Base-by-base conservation (phyloP, 148 eudicot species). In the Hydrangea macrophylla region DNA sequence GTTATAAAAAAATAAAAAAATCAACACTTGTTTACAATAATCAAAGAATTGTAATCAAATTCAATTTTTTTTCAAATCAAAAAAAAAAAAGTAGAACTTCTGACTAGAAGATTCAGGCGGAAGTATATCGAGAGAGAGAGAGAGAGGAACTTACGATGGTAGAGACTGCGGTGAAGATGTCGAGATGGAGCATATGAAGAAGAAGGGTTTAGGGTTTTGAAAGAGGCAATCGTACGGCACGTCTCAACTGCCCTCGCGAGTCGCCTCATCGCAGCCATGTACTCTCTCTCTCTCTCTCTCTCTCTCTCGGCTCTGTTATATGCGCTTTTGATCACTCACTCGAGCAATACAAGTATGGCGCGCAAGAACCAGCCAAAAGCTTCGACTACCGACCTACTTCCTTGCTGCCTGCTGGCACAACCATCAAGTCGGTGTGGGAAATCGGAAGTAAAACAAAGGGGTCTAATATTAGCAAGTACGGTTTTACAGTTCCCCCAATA, bases 141-240 rank as follows among this genome's bases (percentile, higher is more conserved):
- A 45, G 48, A 31, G 69, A 50, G 54, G 51, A 61, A 53, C 61
- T 63, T 75, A 70, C 72, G 77, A 69, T 58, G 39, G 62, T 58
- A 23, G 37, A 69, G 50, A 5, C 68, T 69, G 64, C 50, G 64
- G 44, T 71, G 79, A 27, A 74, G 55, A 25, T 9, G 53, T n/a
- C n/a, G 54, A 54, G 61, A 48, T 15, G 68, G 64, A 69, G 73
- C 44, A 2, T 7, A 13, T 9, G 66, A 32, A 18, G 78, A 71
- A 51, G 66, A 32, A 18, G 78, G 73, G 56, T 62, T 58, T 67
- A 80, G 83, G 85, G 81, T 73, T 81, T 71, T 75, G 71, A 73
- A 42, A 65, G 73, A 55, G 63, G 75, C 60, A 23, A 76, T 40
- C 31, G 75, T 55, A 48, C 73, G 79, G 74, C 61, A 70, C 54